These are phyloP conservation scores for Rhodotorula toruloides DNA, from an alignment of 768 basidiomycete genomes.

Conservation along the genomic window DNA sequence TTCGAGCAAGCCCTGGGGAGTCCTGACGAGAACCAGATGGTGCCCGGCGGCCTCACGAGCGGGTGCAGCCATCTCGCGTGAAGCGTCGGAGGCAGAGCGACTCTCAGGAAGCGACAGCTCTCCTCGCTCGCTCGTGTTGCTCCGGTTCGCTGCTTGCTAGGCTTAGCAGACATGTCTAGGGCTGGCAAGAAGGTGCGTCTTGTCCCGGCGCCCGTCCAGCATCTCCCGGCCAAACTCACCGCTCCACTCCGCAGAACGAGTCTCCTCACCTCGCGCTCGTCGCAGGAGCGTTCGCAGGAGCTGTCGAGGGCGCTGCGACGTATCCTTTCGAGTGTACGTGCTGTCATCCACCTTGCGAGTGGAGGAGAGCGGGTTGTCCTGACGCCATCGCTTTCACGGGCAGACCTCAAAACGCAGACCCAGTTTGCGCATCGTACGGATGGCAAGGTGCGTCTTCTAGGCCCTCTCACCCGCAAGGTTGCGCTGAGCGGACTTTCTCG, in stretches of 20 bases:
- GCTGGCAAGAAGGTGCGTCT: background rate
- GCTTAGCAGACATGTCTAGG: background rate
- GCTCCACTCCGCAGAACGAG: conserved; percentile 41
- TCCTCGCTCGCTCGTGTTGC: too few species aligned
- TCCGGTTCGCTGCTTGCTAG: background rate
- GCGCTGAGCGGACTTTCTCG: background rate
- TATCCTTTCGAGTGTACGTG: conserved; percentile 32
- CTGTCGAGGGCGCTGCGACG: conserved; percentile 60
- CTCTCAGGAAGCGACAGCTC: background rate
- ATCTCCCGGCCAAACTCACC: too few species aligned
- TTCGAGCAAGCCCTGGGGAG: conserved; percentile 43
- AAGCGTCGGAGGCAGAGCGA: background rate
- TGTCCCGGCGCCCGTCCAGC: background rate
- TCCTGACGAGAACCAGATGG: conserved; percentile 51
- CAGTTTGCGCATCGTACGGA: conserved; percentile 75
- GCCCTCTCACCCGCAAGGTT: background rate
- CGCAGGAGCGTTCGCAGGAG: conserved; percentile 88
- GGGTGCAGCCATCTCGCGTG: background rate
- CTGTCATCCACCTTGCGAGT: too few species aligned
- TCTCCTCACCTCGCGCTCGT: conserved; percentile 63
- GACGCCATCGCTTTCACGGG: conserved; percentile 55
- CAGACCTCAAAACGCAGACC: conserved; percentile 89
- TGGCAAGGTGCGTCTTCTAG: conserved; percentile 38
- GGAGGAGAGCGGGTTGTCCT: background rate
- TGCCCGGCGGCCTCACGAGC: background rate